Evolutionary conservation across 1,139 yeast species (phyloP), one percentile per base, ranked within the genome.

Genomic region (Candida tropicalis): DNA sequence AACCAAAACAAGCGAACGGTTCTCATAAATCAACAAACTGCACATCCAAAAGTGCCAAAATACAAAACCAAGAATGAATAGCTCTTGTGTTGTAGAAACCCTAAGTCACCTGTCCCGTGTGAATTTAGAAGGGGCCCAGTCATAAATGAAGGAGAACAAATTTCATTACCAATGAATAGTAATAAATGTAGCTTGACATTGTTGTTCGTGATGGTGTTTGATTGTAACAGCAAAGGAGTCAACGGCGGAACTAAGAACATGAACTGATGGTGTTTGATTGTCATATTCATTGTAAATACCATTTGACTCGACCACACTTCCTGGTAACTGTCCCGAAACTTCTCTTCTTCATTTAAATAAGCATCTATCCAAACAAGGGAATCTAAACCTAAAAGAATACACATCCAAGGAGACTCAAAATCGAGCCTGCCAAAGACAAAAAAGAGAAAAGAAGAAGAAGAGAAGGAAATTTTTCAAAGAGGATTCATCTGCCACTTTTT

Each of bases 21-120:
- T 27, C 22, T n/a, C 17, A 29, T 10, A 15, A 16, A 29, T 20
- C 20, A 16, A 29, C 22, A 29, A 16, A 15, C 15, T 15, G 16
- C 17, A 12, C 8, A 3, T n/a, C 18, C 16, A 27, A 10, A n/a
- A 27, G n/a, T 27, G 31, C 31, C 12, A 27, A 15, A 4, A 15
- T 5, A 27, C n/a, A 12, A 27, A 27, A 11, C 8, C 29, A 12
- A 27, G 29, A 16, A 27, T 27, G 17, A 5, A 12, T 12, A 15
- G 13, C 16, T 10, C 15, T 27, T 16, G 13, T 5, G 16, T 27
- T 13, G n/a, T 12, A 10, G 15, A 13, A 13, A 15, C 9, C 29
- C 29, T 16, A 29, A 29, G 33, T 29, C 13, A 29, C 33, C 33
- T 29, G 33, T 29, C 33, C 33, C 33, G 16, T 29, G 22, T 29